These are phyloP conservation scores for Pyrenopolyporus hunteri DNA, from an alignment of 495 filamentous ascomycete genomes.

Conservation along the genomic window DNA sequence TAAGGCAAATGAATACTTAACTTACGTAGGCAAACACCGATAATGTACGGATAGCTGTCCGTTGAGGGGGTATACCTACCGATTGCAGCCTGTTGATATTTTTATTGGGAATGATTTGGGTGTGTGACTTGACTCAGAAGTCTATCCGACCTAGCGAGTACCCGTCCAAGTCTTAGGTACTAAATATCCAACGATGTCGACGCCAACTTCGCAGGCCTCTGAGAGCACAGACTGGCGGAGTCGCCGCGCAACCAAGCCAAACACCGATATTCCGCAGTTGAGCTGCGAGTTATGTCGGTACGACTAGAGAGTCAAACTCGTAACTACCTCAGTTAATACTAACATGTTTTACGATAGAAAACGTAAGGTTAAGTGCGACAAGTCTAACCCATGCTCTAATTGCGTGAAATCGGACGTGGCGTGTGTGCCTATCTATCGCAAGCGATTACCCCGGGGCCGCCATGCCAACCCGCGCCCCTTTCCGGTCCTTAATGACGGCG, in stretches of 20 bases:
- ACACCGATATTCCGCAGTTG: conserved; percentile 5
- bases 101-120: neutral
- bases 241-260: neutral
- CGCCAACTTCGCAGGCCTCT: neutral
- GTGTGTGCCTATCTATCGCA: conserved; percentile 25
- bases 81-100: neutral
- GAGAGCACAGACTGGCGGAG: neutral
- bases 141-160: neutral
- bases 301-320: neutral
- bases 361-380: conserved; percentile 31
- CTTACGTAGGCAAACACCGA: neutral
- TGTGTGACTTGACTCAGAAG: no score
- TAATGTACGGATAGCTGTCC: neutral
- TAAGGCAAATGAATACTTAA: no score
- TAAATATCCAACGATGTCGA: neutral
- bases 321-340: neutral
- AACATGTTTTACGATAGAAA: neutral
- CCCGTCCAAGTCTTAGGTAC: no score
- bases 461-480: conserved; percentile 10
- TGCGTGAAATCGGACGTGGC: conserved; percentile 7
- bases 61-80: neutral
- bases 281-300: conserved; percentile 15
- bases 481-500: neutral
- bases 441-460: conserved; percentile 24
- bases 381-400: conserved; percentile 21